phyloP scores from a whole-genome alignment of 495 filamentous ascomycete species.

The Hyaloscypha bicolor region DNA sequence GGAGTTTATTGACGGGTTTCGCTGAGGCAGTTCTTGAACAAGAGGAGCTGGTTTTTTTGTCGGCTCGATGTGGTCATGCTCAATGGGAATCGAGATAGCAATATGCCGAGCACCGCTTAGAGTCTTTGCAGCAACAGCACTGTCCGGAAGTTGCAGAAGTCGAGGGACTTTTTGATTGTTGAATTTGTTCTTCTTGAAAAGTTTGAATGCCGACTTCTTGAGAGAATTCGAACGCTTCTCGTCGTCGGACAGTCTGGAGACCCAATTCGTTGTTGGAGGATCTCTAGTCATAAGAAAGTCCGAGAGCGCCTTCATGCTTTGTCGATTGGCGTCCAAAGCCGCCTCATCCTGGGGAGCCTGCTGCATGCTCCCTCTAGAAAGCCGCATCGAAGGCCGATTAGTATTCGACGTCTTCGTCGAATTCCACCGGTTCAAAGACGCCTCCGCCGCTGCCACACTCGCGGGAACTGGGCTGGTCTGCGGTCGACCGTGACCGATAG shows the following conservation, averaged over 20 bases:
- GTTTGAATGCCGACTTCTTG: conserved; percentile 34
- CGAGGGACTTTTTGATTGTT: conserved; percentile 29
- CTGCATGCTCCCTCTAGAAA: not conserved
- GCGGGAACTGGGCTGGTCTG: conserved; percentile 2
- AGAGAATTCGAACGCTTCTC: conserved; percentile 25
- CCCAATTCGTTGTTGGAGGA: conserved; percentile 42
- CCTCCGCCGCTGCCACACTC: not conserved
- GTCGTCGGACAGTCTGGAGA: conserved; percentile 40
- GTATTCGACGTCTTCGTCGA: conserved; percentile 1
- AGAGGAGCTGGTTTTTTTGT: not conserved
- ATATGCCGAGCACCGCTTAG: conserved; percentile 48
- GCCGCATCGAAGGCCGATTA: not conserved
- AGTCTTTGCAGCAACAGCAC: conserved; percentile 45
- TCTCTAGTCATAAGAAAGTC: conserved; percentile 45
- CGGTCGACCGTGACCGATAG: not conserved
- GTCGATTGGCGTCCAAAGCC: conserved; percentile 18
- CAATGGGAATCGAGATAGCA: conserved; percentile 51
- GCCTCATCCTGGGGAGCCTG: conserved; percentile 6
- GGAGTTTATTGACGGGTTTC: not conserved
- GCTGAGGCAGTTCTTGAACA: not conserved
- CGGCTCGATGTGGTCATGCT: conserved; percentile 26
- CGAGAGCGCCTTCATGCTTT: conserved; percentile 37
- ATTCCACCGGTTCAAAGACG: not conserved
- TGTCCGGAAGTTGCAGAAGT: conserved; percentile 46
- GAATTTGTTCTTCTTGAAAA: conserved; percentile 23